Evolutionary conservation across 495 filamentous ascomycete genomes (phyloP), one percentile per base, ranked within the genome.

Genomic region (Aspergillus haitiensis): DNA sequence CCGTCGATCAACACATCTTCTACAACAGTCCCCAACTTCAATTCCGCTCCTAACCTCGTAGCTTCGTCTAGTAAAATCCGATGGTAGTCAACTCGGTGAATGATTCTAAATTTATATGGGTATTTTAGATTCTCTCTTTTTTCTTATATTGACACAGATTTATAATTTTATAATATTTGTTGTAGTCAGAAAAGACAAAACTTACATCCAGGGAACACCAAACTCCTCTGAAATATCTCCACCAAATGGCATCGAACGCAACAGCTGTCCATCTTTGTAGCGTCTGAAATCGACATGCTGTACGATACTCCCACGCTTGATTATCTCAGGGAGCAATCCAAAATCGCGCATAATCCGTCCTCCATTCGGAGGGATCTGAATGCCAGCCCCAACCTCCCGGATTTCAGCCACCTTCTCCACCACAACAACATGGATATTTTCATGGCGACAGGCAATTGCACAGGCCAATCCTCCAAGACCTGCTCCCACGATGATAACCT

Each of bases 321-420:
- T 47, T 8, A 85, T 61, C 21, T 67, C 55, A n/a, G 74, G 63
- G 32, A 74, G 64, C 3, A 86, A 64, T n/a, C 75, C 77, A 68
- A 83, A 81, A 47, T 70, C 56, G 33, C 70, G 61, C 48, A 84
- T 70, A 0, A 83, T 65, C 33, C 77, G 72, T 8, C 69, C 68
- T 18, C 72, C 77, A 64, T 84, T 84, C 7, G 82, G 82, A 3
- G 81, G 81, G 48, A 84, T 70, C 59, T 84, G 82, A 9, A 84
- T 72, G 7, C 82, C 81, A 6, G 79, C 79, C 40, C 71, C 66
- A 32, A 81, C 75, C 65, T 85, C 78, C 27, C 70, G 72, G 36
- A 85, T 71, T 33, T 77, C 74, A 34, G 67, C 57, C 6, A 82
- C 77, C 31, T 74, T 67, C 62, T 90, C 87, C 18, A 89, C 76